phyloP scores from a whole-genome alignment of 345 rosid species.

The Stellera chamaejasme region DNA sequence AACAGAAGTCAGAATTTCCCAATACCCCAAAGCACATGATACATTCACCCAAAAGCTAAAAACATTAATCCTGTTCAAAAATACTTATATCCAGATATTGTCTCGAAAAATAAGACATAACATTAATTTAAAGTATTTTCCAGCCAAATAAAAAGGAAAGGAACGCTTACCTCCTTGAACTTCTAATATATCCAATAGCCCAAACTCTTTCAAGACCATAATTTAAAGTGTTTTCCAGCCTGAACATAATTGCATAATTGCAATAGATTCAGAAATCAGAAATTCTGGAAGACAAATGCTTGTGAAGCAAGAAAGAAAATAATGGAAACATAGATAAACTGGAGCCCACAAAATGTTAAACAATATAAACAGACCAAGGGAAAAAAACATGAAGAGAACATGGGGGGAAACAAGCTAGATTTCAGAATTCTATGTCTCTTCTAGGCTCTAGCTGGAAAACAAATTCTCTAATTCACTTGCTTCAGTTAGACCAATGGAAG shows the following conservation, averaged over 20 bases:
- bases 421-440: neutral
- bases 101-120: neutral
- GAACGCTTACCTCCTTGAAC: slow-evolving; percentile 61
- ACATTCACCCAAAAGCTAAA: neutral
- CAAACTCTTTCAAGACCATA: slow-evolving; percentile 85
- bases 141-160: neutral
- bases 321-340: neutral
- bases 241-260: neutral
- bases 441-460: neutral
- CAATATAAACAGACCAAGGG: neutral
- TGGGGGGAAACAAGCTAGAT: slow-evolving; percentile 10
- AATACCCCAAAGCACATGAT: too few relatives aligned
- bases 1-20: neutral
- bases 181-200: slow-evolving; percentile 61
- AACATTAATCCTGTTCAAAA: neutral
- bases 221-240: slow-evolving; percentile 63
- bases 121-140: neutral
- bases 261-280: neutral
- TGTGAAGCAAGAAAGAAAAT: too few relatives aligned
- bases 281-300: neutral
- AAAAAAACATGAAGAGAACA: neutral
- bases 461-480: neutral
- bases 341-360: neutral
- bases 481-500: neutral
- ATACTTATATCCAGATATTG: too few relatives aligned